Conservation (phyloP, 1,284 basidiomycete species). For the Cryptococcus sp. region DNA sequence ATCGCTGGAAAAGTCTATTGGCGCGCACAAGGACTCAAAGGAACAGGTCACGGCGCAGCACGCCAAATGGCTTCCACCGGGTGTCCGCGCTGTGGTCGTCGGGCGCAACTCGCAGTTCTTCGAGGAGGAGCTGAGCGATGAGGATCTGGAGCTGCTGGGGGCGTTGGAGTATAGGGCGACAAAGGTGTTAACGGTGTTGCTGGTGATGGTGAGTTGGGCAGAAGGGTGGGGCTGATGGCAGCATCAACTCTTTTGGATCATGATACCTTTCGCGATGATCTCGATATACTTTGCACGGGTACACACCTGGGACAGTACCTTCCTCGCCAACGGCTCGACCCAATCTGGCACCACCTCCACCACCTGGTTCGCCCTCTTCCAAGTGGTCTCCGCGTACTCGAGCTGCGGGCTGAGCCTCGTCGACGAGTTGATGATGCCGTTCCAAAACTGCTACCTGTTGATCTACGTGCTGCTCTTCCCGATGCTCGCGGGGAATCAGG, state of each 20-base stretch:
- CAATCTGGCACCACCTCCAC: conserved; percentile 12
- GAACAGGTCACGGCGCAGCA: conserved; percentile 11
- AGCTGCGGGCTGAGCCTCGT: conserved; percentile 22
- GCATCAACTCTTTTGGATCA: conserved; percentile 19
- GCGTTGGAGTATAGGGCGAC: conserved; percentile 21
- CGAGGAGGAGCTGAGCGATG: conserved; percentile 22
- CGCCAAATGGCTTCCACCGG: conserved; percentile 19
- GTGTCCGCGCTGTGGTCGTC: conserved; percentile 17
- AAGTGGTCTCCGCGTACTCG: conserved; percentile 18
- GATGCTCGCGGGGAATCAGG: conserved; percentile 23
- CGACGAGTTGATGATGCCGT: conserved; percentile 23
- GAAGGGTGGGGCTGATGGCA: background rate
- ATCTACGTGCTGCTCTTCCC: conserved; percentile 23
- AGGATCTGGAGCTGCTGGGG: conserved; percentile 21
- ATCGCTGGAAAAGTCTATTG: conserved; percentile 5
- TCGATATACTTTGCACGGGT: conserved; percentile 20
- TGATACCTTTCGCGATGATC: conserved; percentile 14
- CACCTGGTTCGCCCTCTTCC: conserved; percentile 25
- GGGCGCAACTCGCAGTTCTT: conserved; percentile 23
- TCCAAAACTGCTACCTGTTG: conserved; percentile 22
- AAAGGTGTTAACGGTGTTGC: conserved; percentile 12
- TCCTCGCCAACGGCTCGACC: conserved; percentile 11
- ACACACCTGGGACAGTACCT: conserved; percentile 15
- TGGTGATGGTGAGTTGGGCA: conserved; percentile 11
- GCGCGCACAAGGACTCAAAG: conserved; percentile 4